Evolutionary conservation across 768 basidiomycete species (phyloP).

Genomic region (Hortiboletus flavorubellus): DNA sequence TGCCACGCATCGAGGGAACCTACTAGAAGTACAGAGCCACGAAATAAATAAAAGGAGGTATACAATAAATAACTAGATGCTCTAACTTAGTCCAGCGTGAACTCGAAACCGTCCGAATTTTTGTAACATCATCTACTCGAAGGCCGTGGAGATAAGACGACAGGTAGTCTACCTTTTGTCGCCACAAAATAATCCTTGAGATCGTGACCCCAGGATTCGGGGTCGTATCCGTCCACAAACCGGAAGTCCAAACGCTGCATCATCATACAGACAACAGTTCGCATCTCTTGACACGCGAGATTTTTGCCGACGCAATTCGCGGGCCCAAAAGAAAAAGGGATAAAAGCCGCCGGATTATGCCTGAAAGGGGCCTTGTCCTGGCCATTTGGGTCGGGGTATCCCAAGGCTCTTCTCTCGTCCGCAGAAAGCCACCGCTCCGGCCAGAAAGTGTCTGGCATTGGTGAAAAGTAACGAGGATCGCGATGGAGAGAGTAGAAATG

Average conservation of each 20-base stretch:
- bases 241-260: conserved; percentile 41
- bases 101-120: conserved; percentile 7
- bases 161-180: conserved; percentile 33
- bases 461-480: conserved; percentile 45
- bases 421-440: conserved; percentile 42
- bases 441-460: conserved; percentile 42
- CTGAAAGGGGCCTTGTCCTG: conserved; percentile 28
- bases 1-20: conserved; percentile 9
- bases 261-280: conserved; percentile 36
- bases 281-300: conserved; percentile 43
- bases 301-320: conserved; percentile 44
- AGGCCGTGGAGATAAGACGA: conserved; percentile 34
- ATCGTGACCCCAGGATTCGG: conserved; percentile 31
- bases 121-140: conserved; percentile 16
- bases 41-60: conserved; percentile 9
- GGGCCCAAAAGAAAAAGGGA: conserved; percentile 46
- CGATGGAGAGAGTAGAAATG: conserved; percentile 45
- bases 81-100: conserved; percentile 24
- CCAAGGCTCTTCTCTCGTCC: conserved; percentile 24
- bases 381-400: conserved; percentile 23
- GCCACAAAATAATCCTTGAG: conserved; percentile 40
- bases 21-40: conserved; percentile 15
- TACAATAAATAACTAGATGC: conserved; percentile 23
- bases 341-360: conserved; percentile 38
- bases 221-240: conserved; percentile 38